A percentile compares a stretch with the other conserved stretches of the same genome.
phyloP scores from a whole-genome alignment of 352 stramenopile species.

The Pythium biforme region DNA sequence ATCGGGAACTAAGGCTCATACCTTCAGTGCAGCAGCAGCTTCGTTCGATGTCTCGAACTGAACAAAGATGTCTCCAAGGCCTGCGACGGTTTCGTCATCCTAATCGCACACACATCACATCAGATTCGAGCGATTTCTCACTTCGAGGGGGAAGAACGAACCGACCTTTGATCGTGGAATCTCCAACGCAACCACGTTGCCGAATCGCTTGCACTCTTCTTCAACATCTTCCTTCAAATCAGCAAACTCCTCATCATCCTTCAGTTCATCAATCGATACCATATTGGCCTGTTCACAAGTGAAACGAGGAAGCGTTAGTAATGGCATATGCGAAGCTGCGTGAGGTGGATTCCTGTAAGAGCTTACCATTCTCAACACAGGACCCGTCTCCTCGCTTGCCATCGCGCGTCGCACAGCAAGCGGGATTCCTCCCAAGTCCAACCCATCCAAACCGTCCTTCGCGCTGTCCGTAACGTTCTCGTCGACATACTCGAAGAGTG shows the following conservation, averaged over 20 bases:
- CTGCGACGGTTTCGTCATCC: constrained; percentile 55
- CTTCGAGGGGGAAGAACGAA: not conserved
- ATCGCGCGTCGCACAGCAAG: constrained; percentile 64
- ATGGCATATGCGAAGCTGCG: too few species aligned
- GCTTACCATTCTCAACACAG: constrained; percentile 72
- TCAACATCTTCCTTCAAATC: constrained; percentile 89
- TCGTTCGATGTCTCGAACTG: constrained; percentile 62
- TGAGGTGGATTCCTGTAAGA: not conserved
- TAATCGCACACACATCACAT: constrained; percentile 21
- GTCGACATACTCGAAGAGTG: constrained; percentile 81
- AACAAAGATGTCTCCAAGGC: constrained; percentile 81
- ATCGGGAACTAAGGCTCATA: not conserved
- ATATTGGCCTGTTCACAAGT: constrained; percentile 59
- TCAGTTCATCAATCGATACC: constrained; percentile 80
- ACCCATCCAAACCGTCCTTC: constrained; percentile 66
- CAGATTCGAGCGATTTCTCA: not conserved
- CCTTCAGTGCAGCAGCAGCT: constrained; percentile 70
- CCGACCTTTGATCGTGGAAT: constrained; percentile 82
- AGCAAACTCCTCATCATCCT: constrained; percentile 84
- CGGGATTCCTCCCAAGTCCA: constrained; percentile 73
- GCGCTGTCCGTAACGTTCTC: constrained; percentile 52
- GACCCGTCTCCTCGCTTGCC: constrained; percentile 40
- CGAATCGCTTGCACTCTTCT: constrained; percentile 89
- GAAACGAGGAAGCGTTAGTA: not conserved
- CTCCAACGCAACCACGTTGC: constrained; percentile 60